Percentiles rank a stretch among this genome's conserved stretches.
Evolutionary conservation across 306 rosid species (phyloP).

Genomic region (Carpinus fangiana): DNA sequence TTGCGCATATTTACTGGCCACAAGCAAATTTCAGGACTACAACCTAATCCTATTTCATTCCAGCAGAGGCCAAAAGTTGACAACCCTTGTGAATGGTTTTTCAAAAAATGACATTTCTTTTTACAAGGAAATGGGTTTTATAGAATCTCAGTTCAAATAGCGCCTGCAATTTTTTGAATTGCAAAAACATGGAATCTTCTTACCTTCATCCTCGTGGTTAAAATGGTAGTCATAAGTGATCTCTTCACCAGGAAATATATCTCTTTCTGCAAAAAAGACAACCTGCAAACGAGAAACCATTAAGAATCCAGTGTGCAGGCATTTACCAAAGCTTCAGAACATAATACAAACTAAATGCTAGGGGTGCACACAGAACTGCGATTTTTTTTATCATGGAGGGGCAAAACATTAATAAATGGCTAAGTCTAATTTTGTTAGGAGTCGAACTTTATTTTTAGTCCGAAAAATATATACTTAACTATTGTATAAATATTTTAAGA

Average conservation of each 20-base stretch:
- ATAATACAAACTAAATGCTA: neutral
- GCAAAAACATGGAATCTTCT: conserved; percentile 71
- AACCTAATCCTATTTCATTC: neutral
- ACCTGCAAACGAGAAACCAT: conserved; percentile 46
- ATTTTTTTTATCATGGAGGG: neutral
- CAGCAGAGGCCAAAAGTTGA: neutral
- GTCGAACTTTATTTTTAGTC: too few relatives aligned
- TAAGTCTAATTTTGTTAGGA: too few relatives aligned
- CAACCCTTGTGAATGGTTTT: neutral
- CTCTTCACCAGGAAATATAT: conserved; percentile 75
- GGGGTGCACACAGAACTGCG: neutral
- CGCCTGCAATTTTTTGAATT: conserved; percentile 70
- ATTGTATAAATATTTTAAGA: too few relatives aligned
- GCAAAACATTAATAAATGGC: too few relatives aligned
- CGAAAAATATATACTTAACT: too few relatives aligned
- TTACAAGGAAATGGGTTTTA: neutral
- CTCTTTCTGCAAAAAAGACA: conserved; percentile 67
- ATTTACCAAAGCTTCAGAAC: neutral
- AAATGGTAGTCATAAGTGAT: conserved; percentile 72
- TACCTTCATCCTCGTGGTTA: conserved; percentile 74
- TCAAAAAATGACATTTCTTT: conserved; percentile 15
- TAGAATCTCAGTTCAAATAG: conserved; percentile 44
- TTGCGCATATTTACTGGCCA: neutral
- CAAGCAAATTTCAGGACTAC: neutral
- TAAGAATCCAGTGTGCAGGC: neutral